Evolutionary conservation across 306 rosid species (phyloP).

Genomic region (Senna siamea): DNA sequence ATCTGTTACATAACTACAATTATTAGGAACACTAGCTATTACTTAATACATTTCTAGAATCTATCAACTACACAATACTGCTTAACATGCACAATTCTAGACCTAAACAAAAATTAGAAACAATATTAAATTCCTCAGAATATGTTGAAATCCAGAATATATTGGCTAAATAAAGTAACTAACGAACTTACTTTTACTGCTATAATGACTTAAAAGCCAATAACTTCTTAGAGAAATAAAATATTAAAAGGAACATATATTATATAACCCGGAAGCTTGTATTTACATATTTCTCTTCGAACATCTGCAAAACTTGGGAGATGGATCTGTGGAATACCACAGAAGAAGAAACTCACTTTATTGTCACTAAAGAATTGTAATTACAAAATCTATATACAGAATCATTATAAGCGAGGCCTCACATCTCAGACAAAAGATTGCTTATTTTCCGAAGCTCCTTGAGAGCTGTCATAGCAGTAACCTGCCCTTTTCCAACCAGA

Average conservation of each 20-base stretch:
- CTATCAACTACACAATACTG: neutral
- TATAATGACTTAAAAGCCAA: neutral
- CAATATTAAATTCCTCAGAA: neutral
- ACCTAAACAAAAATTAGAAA: neutral
- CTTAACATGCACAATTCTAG: neutral
- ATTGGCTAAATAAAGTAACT: neutral
- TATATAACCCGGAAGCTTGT: slow-evolving; percentile 28
- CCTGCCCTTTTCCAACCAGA: slow-evolving; percentile 89
- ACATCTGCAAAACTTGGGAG: slow-evolving; percentile 40
- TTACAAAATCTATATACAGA: slow-evolving; percentile 75
- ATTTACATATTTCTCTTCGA: slow-evolving; percentile 42
- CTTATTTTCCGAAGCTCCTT: slow-evolving; percentile 96
- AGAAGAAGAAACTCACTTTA: slow-evolving; percentile 41
- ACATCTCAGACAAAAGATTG: slow-evolving; percentile 94
- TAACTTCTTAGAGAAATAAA: neutral
- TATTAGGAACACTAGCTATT: neutral
- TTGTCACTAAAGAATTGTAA: slow-evolving; percentile 56
- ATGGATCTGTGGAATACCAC: neutral
- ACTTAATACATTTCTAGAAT: no score
- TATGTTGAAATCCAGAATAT: neutral
- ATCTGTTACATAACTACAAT: no score
- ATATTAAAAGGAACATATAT: slow-evolving; percentile 26
- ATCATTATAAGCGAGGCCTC: slow-evolving; percentile 45
- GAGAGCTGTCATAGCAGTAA: slow-evolving; percentile 89
- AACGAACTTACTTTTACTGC: neutral